phyloP scores from a whole-genome alignment of 2,329 filamentous ascomycete species.

The Intubia oerlemansii region DNA sequence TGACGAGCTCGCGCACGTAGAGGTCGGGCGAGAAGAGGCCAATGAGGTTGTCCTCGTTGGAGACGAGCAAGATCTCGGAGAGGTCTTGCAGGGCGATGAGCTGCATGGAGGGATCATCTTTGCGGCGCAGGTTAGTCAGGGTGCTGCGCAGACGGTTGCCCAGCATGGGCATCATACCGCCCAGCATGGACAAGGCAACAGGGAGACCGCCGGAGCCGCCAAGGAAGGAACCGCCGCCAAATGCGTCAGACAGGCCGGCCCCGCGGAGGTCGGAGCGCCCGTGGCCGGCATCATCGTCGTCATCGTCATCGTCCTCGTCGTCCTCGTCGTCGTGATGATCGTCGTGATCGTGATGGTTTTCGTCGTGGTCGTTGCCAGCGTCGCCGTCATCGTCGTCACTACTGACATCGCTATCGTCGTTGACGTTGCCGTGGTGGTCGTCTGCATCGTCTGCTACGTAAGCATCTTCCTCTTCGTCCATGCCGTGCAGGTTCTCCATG shows the following conservation, averaged over 20 bases:
- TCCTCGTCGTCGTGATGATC: background rate
- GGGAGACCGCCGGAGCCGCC: conserved; percentile 48
- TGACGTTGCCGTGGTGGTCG: conserved; percentile 19
- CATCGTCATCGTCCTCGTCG: background rate
- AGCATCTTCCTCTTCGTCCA: too few relatives aligned
- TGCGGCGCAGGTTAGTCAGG: conserved; percentile 53
- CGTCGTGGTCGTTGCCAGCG: conserved; percentile 34
- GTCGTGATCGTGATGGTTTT: background rate
- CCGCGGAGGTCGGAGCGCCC: background rate
- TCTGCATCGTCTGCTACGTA: too few relatives aligned
- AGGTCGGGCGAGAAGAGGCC: conserved; percentile 88
- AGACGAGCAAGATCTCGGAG: conserved; percentile 80
- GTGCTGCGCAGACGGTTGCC: conserved; percentile 64
- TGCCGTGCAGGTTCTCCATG: conserved; percentile 12
- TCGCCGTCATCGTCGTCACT: conserved; percentile 21
- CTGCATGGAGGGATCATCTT: conserved; percentile 72
- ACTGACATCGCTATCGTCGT: conserved; percentile 14
- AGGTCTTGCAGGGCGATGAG: conserved; percentile 83
- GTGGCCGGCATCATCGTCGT: conserved; percentile 17
- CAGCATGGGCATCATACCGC: conserved; percentile 85
- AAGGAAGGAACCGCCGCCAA: conserved; percentile 36
- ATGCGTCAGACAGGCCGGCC: conserved; percentile 26
- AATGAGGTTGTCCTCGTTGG: conserved; percentile 88
- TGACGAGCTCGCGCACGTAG: conserved; percentile 85
- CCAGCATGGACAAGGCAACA: conserved; percentile 66